Evolutionary conservation across 768 basidiomycete genomes (phyloP).

Genomic region (Suillus bovinus): DNA sequence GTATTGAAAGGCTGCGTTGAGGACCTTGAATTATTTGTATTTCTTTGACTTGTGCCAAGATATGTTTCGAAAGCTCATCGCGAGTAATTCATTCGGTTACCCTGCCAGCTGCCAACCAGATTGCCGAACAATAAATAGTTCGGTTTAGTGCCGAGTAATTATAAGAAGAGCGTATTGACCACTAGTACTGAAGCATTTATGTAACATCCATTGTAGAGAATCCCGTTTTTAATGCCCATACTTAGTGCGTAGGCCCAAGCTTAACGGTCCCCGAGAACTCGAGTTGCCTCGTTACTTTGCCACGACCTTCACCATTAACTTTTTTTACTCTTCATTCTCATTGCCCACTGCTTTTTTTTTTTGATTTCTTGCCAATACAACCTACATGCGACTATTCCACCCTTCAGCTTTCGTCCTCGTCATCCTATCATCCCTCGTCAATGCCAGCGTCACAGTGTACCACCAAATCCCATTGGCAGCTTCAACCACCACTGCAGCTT

Average conservation of each 20-base stretch:
- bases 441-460: slow-evolving; percentile 31
- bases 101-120: too few species aligned
- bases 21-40: too few species aligned
- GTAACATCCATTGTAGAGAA: too few species aligned
- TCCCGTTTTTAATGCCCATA: too few species aligned
- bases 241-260: too few species aligned
- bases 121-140: too few species aligned
- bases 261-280: too few species aligned
- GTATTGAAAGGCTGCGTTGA: neutral
- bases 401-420: slow-evolving; percentile 3
- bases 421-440: slow-evolving; percentile 3
- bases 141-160: neutral
- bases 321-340: neutral
- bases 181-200: too few species aligned
- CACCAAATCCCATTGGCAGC: slow-evolving; percentile 23
- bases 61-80: too few species aligned
- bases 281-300: neutral
- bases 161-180: too few species aligned
- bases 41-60: too few species aligned
- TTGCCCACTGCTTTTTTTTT: neutral
- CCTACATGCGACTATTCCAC: neutral
- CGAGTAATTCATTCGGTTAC: too few species aligned
- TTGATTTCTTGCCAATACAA: neutral
- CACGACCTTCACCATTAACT: neutral
- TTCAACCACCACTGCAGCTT: slow-evolving; percentile 20